Evolutionary conservation across 2,329 filamentous ascomycete species (phyloP).

Genomic region (Knoxdaviesia capensis): DNA sequence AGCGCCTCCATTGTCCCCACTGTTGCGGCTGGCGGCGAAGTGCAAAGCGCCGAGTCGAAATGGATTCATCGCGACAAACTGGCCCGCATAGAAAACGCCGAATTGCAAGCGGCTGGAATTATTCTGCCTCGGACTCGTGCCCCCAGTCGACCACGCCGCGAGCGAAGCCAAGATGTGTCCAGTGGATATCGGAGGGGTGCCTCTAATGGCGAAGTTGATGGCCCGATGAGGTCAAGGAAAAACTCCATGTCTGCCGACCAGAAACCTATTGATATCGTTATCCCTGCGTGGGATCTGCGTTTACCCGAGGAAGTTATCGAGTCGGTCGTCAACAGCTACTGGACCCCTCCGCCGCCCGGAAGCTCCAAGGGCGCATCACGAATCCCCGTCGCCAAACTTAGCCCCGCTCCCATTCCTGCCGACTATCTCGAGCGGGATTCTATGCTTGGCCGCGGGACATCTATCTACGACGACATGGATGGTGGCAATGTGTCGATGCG

Average conservation of each 20-base stretch:
- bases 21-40: no score
- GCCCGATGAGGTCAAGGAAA: constrained; percentile 10
- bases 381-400: constrained; percentile 70
- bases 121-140: constrained; percentile 33
- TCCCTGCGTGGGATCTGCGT: constrained; percentile 49
- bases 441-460: constrained; percentile 30
- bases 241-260: constrained; percentile 16
- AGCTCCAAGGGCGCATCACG: constrained; percentile 47
- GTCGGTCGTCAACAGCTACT: constrained; percentile 30
- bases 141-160: constrained; percentile 20
- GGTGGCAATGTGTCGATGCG: constrained; percentile 14
- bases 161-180: no score
- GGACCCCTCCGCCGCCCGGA: constrained; percentile 21
- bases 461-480: no score
- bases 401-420: constrained; percentile 53
- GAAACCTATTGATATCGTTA: constrained; percentile 17
- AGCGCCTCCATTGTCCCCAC: neutral
- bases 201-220: no score
- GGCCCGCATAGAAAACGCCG: constrained; percentile 60
- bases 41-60: constrained; percentile 40
- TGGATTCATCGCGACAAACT: constrained; percentile 81
- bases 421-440: constrained; percentile 57
- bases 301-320: constrained; percentile 59
- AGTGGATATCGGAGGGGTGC: no score
- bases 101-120: constrained; percentile 62